phyloP scores from a whole-genome alignment of 805 yeast species.

The Sugiyamaella marilandica region DNA sequence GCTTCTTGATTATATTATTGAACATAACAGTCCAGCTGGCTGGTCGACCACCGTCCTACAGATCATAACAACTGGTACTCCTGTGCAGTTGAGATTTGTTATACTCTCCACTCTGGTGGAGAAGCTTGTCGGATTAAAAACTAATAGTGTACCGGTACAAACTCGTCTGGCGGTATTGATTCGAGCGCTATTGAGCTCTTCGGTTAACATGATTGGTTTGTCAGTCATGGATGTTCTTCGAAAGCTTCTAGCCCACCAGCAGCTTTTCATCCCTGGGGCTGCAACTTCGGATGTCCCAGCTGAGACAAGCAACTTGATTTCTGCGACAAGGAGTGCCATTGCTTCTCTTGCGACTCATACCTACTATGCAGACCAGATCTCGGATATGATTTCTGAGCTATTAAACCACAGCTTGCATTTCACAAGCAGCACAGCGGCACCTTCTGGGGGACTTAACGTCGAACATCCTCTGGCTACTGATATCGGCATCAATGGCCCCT shows the following conservation, averaged over 20 bases:
- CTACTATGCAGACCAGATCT: constrained; percentile 80
- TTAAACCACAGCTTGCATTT: constrained; percentile 18
- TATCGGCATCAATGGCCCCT: neutral
- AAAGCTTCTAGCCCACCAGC: constrained; percentile 32
- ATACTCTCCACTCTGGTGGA: constrained; percentile 48
- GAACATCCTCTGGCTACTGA: neutral
- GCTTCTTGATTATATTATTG: constrained; percentile 43
- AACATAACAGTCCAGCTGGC: constrained; percentile 21
- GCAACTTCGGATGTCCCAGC: neutral
- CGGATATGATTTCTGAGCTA: constrained; percentile 73
- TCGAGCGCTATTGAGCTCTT: constrained; percentile 58
- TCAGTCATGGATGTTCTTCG: constrained; percentile 76
- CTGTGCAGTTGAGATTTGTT: constrained; percentile 69
- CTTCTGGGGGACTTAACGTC: neutral
- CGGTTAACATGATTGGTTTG: constrained; percentile 80
- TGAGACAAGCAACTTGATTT: constrained; percentile 30
- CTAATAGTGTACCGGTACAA: constrained; percentile 28
- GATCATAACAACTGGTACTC: constrained; percentile 69
- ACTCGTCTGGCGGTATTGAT: constrained; percentile 43
- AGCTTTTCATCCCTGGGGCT: constrained; percentile 14
- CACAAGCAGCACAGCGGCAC: neutral
- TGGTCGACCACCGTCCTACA: constrained; percentile 61
- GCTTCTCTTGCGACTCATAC: constrained; percentile 69
- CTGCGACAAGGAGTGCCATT: constrained; percentile 52
- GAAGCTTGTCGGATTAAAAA: constrained; percentile 20